Evolutionary conservation across 2,329 filamentous ascomycete genomes (phyloP).

Genomic region (Chaetoscypha palmicola): DNA sequence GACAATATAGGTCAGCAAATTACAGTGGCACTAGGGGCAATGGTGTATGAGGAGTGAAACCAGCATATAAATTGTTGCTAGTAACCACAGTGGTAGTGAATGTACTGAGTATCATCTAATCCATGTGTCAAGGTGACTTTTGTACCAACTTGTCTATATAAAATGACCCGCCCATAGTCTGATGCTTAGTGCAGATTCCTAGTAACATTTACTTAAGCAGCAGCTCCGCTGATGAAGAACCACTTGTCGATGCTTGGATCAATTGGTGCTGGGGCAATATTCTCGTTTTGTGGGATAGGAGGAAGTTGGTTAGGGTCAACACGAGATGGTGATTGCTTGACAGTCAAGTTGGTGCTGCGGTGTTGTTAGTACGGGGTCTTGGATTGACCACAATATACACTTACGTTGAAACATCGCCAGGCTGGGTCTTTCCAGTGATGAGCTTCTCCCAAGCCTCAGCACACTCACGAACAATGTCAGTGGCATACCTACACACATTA

Average conservation of each 20-base stretch:
- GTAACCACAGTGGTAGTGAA: too few species aligned
- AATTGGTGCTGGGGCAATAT: slow-evolving; percentile 78
- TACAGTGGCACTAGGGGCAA: too few species aligned
- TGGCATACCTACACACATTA: slow-evolving; percentile 65
- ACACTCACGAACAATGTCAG: slow-evolving; percentile 93
- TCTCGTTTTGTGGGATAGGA: slow-evolving; percentile 71
- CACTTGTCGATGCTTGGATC: slow-evolving; percentile 98
- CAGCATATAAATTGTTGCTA: too few species aligned
- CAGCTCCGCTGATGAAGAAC: slow-evolving; percentile 99
- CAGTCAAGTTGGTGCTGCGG: slow-evolving; percentile 71
- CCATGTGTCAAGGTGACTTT: not conserved
- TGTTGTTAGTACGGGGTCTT: slow-evolving; percentile 27
- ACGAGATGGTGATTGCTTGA: slow-evolving; percentile 66
- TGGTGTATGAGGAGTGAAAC: too few species aligned
- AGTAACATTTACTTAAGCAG: slow-evolving; percentile 51
- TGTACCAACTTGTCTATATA: not conserved
- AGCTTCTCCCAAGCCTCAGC: slow-evolving; percentile 95
- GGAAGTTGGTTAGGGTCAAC: slow-evolving; percentile 63
- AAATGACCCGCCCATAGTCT: slow-evolving; percentile 3
- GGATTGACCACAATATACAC: slow-evolving; percentile 32
- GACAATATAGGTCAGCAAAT: too few species aligned
- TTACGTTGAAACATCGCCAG: slow-evolving; percentile 76
- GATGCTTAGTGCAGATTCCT: not conserved
- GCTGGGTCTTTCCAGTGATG: slow-evolving; percentile 78
- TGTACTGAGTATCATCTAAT: slow-evolving; percentile 6